Percentiles rank a stretch among this genome's conserved stretches.
These are phyloP conservation scores for Polytrichum formosum DNA, from an alignment of 225 moss, liverwort and hornwort species.

Conservation along the genomic window DNA sequence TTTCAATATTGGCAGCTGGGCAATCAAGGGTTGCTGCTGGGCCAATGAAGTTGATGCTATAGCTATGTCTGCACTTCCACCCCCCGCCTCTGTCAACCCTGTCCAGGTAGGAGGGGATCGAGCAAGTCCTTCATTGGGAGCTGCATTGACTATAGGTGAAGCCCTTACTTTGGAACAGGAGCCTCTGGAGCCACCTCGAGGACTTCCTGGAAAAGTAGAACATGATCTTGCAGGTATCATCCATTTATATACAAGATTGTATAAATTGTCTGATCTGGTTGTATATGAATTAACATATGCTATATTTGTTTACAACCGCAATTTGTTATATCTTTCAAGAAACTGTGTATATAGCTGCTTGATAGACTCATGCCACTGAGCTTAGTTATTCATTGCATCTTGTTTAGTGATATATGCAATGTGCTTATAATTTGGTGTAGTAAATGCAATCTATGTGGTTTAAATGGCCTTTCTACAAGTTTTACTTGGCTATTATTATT, in stretches of 20 bases:
- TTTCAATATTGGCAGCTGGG: constrained; percentile 55
- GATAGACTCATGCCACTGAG: no score
- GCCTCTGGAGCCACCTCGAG: constrained; percentile 35
- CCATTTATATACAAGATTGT: background rate
- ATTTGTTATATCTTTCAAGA: no score
- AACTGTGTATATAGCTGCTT: no score
- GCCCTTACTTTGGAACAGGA: constrained; percentile 44
- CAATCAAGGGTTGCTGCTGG: constrained; percentile 74
- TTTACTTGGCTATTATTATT: no score
- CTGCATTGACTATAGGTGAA: constrained; percentile 48
- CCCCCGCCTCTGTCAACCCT: constrained; percentile 26
- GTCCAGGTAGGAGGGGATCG: constrained; percentile 15
- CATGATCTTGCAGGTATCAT: constrained; percentile 36
- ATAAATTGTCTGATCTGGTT: no score
- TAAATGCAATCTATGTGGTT: background rate
- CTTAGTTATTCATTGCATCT: no score
- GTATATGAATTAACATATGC: no score
- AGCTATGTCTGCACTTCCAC: constrained; percentile 43
- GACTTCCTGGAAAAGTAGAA: constrained; percentile 33
- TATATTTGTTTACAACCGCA: no score
- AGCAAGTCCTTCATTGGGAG: constrained; percentile 29
- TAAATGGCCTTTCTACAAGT: background rate
- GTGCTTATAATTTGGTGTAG: background rate
- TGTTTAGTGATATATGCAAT: no score
- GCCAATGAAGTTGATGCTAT: constrained; percentile 53